Percentiles rank a stretch among this genome's conserved stretches.
Conservation (phyloP, 805 yeast species). For the Saccharomycopsis microspora region DNA sequence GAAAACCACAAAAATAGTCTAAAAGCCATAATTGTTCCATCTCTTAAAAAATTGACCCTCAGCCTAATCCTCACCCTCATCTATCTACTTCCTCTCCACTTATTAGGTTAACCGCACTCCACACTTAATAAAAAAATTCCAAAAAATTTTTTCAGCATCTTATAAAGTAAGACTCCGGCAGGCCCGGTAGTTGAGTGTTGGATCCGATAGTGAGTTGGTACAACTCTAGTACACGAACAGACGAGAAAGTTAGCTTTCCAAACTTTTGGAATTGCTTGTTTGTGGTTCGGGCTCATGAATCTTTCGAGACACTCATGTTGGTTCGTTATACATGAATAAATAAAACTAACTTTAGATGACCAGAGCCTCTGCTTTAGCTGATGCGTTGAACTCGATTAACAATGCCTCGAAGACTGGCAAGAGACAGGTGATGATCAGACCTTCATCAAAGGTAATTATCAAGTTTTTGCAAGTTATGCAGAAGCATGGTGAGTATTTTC, state of each 20-base stretch:
- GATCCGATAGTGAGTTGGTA: conserved; percentile 9
- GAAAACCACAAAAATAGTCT: no score
- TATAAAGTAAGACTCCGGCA: no score
- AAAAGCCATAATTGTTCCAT: no score
- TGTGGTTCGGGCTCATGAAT: conserved; percentile 14
- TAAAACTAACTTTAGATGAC: conserved; percentile 44
- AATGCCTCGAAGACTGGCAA: conserved; percentile 99
- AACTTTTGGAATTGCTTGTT: background rate
- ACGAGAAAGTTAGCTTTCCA: background rate
- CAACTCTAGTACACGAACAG: background rate
- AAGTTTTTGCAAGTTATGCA: conserved; percentile 94
- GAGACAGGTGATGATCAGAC: conserved; percentile 97
- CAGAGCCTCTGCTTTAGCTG: conserved; percentile 96
- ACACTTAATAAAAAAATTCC: no score
- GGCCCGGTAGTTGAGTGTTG: background rate
- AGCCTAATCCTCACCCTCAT: no score
- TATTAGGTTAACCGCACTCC: no score
- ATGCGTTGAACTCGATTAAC: conserved; percentile 95
- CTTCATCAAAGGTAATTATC: conserved; percentile 95
- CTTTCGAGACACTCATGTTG: conserved; percentile 16
- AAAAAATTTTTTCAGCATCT: no score
- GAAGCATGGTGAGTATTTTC: conserved; percentile 48
- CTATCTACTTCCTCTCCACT: no score
- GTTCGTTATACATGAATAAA: conserved; percentile 6
- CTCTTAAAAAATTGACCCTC: no score